Percentiles rank a stretch among this genome's conserved stretches.
phyloP scores from a whole-genome alignment of 1,284 basidiomycete genomes.

The Fomitopsis pinicola region DNA sequence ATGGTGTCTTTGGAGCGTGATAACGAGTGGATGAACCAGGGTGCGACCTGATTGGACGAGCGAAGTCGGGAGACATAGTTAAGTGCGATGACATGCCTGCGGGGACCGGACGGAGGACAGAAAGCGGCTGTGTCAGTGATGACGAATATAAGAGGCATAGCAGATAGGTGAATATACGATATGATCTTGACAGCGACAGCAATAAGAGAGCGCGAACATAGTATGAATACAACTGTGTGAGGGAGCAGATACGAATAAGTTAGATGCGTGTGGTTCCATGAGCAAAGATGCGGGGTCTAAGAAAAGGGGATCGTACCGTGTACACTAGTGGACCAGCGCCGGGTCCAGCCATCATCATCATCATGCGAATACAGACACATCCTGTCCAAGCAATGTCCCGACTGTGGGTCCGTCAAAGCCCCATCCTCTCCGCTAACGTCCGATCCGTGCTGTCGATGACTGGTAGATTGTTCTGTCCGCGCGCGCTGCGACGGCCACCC shows the following conservation, averaged over 20 bases:
- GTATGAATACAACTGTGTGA: constrained; percentile 32
- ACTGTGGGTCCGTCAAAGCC: constrained; percentile 39
- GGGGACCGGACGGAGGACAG: neutral
- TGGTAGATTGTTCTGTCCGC: constrained; percentile 14
- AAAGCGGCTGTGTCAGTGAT: constrained; percentile 3
- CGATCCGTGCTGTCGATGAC: constrained; percentile 47
- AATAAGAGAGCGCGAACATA: constrained; percentile 24
- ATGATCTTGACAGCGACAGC: constrained; percentile 23
- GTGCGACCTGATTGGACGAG: neutral
- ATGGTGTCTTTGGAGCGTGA: neutral
- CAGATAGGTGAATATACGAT: constrained; percentile 16
- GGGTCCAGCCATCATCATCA: neutral
- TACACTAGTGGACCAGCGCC: constrained; percentile 33
- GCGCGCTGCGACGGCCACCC: constrained; percentile 28
- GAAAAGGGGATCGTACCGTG: constrained; percentile 36
- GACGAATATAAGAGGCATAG: constrained; percentile 6
- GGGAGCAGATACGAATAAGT: constrained; percentile 22
- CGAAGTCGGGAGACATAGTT: neutral
- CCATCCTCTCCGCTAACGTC: constrained; percentile 78
- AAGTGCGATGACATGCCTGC: neutral
- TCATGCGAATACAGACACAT: constrained; percentile 16
- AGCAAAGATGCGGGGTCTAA: constrained; percentile 15
- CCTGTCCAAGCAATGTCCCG: constrained; percentile 6
- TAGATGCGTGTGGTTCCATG: constrained; percentile 20
- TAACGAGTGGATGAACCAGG: neutral